phyloP scores from a whole-genome alignment of 305 asterid species.

The Fraxinus nigra region DNA sequence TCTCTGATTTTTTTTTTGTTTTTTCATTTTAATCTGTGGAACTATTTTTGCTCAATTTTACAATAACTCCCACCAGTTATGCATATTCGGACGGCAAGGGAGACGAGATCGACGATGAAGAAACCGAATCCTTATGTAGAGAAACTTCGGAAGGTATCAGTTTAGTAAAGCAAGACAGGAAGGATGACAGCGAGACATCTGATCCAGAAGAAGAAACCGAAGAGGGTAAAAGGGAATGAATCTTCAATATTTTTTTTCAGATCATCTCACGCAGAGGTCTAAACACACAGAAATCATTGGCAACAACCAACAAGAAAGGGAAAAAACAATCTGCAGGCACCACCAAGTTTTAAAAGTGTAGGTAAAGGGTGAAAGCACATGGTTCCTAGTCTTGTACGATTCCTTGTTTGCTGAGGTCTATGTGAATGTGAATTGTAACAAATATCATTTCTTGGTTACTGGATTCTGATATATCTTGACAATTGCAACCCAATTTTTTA shows the following conservation, averaged over 20 bases:
- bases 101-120: conserved; percentile 67
- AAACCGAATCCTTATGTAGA: conserved; percentile 59
- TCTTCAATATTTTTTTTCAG: neutral
- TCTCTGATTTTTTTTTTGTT: neutral
- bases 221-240: conserved; percentile 53
- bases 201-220: conserved; percentile 54
- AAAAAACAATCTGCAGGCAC: conserved; percentile 3
- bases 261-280: conserved; percentile 19
- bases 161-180: conserved; percentile 57
- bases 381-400: conserved; percentile 5
- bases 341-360: conserved; percentile 23
- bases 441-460: conserved; percentile 3
- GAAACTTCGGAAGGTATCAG: conserved; percentile 65
- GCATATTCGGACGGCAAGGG: conserved; percentile 78
- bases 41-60: neutral
- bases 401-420: conserved; percentile 17
- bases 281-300: conserved; percentile 5
- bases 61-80: conserved; percentile 48
- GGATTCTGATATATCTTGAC: conserved; percentile 19
- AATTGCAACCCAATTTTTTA: too few relatives aligned
- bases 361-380: conserved; percentile 30
- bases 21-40: neutral
- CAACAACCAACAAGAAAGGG: neutral
- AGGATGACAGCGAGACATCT: conserved; percentile 44
- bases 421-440: conserved; percentile 31